These are phyloP conservation scores for Termitomyces heimii DNA, from an alignment of 768 basidiomycete species.

Conservation along the genomic window DNA sequence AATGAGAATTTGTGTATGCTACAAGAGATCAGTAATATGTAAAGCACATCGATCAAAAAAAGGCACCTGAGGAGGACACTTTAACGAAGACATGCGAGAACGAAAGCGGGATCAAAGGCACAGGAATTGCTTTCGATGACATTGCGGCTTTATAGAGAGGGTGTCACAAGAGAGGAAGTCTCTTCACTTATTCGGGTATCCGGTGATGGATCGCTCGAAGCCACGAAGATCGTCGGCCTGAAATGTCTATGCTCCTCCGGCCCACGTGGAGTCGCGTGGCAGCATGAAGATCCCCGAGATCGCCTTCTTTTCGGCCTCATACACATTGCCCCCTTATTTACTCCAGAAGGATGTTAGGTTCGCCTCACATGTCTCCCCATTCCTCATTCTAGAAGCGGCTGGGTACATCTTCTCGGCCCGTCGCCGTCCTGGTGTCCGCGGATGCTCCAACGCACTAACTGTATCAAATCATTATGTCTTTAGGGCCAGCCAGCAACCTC, in stretches of 20 bases:
- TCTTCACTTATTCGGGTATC: conserved; percentile 1
- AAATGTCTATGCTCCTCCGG: background rate
- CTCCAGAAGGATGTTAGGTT: background rate
- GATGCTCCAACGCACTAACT: background rate
- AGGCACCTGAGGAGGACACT: conserved; percentile 12
- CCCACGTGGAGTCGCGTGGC: conserved; percentile 12
- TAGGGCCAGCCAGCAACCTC: background rate
- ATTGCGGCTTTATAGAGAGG: conserved; percentile 10
- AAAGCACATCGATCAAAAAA: background rate
- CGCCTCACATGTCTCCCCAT: background rate
- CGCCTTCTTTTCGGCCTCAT: background rate
- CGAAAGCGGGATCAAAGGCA: background rate
- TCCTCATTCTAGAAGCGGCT: background rate
- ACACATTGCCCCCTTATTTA: background rate
- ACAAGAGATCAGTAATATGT: background rate
- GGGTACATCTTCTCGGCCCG: background rate
- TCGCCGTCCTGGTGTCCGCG: background rate
- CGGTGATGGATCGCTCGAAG: conserved; percentile 1
- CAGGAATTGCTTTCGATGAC: background rate
- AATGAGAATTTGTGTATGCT: conserved; percentile 40
- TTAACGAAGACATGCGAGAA: conserved; percentile 2
- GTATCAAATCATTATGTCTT: background rate
- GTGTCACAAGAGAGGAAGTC: conserved; percentile 8
- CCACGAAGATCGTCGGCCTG: background rate
- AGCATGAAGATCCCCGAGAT: conserved; percentile 3